Base-by-base conservation (phyloP, 345 rosid genomes). In the Lumnitzera racemosa region DNA sequence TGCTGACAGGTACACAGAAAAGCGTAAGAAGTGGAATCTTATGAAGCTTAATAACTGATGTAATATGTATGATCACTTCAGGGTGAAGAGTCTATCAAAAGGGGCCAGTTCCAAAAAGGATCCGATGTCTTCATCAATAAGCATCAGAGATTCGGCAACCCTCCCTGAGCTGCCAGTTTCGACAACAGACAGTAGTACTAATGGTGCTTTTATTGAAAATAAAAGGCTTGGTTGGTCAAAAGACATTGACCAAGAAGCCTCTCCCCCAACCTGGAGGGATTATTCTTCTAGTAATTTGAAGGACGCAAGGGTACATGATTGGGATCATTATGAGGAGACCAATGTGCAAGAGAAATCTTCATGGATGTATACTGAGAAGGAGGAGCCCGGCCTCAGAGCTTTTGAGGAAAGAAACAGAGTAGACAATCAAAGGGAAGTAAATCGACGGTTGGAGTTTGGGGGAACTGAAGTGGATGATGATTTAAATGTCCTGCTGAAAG, bases 61-160 rank as follows among this genome's bases (percentile, higher is more conserved):
- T 24, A 41, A 46, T 47, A 2, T 57, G 47, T 24, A 59, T 24
- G 5, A 25, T 48, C 13, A 24, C 71, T 61, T 56, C 78, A 85
- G 90, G 81, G 90, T 81, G 58, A 85, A 85, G 74, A 82, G 87
- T 67, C 76, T 85, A 49, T 82, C 87, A 27, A 85, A 82, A 56
- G 83, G 78, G 59, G 78, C 55, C 64, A 67, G 13, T 67, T 63
- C 79, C 41, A 85, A 75, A 74, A 76, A 63, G 67, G 87, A 84
- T 72, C 61, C 57, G 53, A 36, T 61, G 61, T 70, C 72, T 47
- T 72, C 76, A 43, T 70, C 77, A 50, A 67, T 76, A 27, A 83
- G 64, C 60, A 76, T 83, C 51, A 80, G 80, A 61, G 81, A 80
- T 10, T 80, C 81, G 46, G 74, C 72, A 63, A 61, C 74, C 2